Percentiles rank a stretch among this genome's conserved stretches.
Conservation (phyloP, 768 basidiomycete genomes). For the Mycena polygramma region DNA sequence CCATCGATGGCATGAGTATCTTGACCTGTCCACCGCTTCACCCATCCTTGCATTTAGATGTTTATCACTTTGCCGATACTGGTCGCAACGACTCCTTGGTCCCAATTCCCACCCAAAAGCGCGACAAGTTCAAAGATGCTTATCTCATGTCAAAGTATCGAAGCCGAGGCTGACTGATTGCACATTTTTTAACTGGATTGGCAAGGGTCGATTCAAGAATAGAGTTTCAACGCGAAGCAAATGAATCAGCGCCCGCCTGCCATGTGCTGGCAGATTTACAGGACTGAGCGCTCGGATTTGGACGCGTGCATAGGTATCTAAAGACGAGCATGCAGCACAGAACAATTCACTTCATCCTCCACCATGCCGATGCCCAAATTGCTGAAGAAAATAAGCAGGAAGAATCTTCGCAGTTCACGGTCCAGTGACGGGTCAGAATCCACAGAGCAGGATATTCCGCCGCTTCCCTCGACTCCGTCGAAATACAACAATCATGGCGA, state of each 20-base stretch:
- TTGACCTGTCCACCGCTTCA: background rate
- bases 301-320: constrained; percentile 2
- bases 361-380: constrained; percentile 30
- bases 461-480: constrained; percentile 8
- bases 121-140: no score
- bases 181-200: background rate
- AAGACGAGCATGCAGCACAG: constrained; percentile 2
- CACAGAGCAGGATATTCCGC: constrained; percentile 23
- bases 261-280: constrained; percentile 28
- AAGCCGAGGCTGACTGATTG: background rate
- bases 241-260: constrained; percentile 34
- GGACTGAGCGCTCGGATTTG: constrained; percentile 5
- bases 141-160: background rate
- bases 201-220: background rate
- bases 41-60: constrained; percentile 13
- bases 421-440: constrained; percentile 28
- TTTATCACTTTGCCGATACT: constrained; percentile 16
- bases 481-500: constrained; percentile 26
- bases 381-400: constrained; percentile 32
- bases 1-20: background rate
- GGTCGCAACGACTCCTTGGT: no score
- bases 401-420: constrained; percentile 28
- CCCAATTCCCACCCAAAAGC: no score
- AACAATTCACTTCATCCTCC: background rate
- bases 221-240: constrained; percentile 9